Evolutionary conservation across 345 rosid genomes (phyloP).

Genomic region (Acer saccharum): DNA sequence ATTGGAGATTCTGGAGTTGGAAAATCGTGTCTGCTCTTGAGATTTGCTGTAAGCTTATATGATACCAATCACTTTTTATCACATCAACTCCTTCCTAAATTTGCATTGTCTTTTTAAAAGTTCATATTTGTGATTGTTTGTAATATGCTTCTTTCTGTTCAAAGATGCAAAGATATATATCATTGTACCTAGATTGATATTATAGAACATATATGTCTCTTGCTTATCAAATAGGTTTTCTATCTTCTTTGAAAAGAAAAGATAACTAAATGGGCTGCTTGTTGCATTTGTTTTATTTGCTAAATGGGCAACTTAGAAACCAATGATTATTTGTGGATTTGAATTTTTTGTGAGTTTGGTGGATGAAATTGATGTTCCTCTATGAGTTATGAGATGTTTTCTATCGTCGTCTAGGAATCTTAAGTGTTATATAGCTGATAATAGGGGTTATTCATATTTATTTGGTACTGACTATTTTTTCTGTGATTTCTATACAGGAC

Average conservation of each 20-base stretch:
- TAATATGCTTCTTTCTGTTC: not conserved
- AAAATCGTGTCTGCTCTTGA: constrained; percentile 41
- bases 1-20: constrained; percentile 46
- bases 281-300: not conserved
- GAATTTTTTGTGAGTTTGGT: not conserved
- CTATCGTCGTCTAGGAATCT: not conserved
- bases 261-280: not conserved
- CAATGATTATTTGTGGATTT: not conserved
- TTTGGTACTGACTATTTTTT: constrained; percentile 10
- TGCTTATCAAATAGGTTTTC: not conserved
- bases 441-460: not conserved
- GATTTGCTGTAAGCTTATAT: constrained; percentile 35
- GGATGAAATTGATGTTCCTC: not conserved
- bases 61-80: not conserved
- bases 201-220: not conserved
- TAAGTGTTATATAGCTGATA: not conserved
- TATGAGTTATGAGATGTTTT: constrained; percentile 1
- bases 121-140: not conserved
- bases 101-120: not conserved
- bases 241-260: not conserved
- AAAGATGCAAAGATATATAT: not conserved
- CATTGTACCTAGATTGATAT: not conserved
- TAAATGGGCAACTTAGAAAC: not conserved
- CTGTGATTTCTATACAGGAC: constrained; percentile 49
- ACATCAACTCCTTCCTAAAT: not conserved